These are phyloP conservation scores for Mycena belliarum DNA, from an alignment of 768 basidiomycete genomes.

Conservation along the genomic window DNA sequence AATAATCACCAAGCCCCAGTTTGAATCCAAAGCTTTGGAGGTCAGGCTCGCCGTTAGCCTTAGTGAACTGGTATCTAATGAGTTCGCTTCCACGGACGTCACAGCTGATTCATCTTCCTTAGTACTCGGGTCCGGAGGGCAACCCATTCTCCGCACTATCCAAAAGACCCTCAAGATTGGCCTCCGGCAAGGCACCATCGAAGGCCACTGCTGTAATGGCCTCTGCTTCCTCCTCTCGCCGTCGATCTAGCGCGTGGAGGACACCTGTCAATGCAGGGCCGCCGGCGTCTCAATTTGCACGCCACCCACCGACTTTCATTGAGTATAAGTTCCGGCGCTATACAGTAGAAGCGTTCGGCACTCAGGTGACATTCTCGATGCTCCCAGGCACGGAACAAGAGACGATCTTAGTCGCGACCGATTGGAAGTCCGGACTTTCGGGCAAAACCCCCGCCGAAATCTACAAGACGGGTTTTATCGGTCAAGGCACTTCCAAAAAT, in stretches of 20 bases:
- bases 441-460: background rate
- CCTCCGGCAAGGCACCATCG: too few relatives aligned
- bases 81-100: too few relatives aligned
- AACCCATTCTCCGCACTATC: too few relatives aligned
- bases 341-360: background rate
- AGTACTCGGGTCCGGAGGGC: background rate
- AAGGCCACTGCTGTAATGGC: too few relatives aligned
- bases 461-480: conserved; percentile 16
- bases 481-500: conserved; percentile 16
- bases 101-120: too few relatives aligned
- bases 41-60: background rate
- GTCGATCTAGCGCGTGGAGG: conserved; percentile 5
- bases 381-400: background rate
- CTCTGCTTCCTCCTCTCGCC: background rate
- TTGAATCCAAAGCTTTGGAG: background rate
- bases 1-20: conserved; percentile 1
- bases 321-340: conserved; percentile 5
- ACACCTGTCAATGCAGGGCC: background rate
- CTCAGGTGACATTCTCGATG: background rate
- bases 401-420: background rate
- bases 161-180: too few relatives aligned
- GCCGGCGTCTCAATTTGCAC: background rate
- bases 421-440: conserved; percentile 5
- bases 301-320: background rate
- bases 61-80: background rate